Base-by-base conservation (phyloP, 2,329 filamentous ascomycete genomes). In the Ceratocystis cubensis region DNA sequence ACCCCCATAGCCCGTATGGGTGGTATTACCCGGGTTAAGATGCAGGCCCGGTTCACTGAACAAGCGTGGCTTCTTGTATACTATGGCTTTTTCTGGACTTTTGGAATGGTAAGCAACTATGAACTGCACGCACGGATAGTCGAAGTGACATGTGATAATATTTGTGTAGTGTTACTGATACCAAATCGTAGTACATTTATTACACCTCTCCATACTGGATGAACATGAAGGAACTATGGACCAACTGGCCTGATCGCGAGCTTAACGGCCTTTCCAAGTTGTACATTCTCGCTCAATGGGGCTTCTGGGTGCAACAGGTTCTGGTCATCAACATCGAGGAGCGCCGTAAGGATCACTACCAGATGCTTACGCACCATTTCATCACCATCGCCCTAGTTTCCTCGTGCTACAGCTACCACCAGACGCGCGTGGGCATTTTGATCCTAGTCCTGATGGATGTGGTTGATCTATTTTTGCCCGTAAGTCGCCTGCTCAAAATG, bases 301-400 rank as follows among this genome's bases (percentile, higher is more conserved):
- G 88, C 28, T 97, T 96, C 76, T 96, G 91, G 88, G 76, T 96
- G 61, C 93, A 97, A 77, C 92, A 96, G 77, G 88, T 97, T 70
- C 80, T 96, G 41, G 90, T 96, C 67, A 90, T 97, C 74, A 88
- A 96, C 76, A 91, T 97, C 68, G 94, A 99, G 76, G 89, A 95
- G 77, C 85, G 88, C 70, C 84, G 94, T 72, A 97, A 97, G 78
- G 94, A 99, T 72, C 88, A 96, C 76, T 88, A 85, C 79, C 93
- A 97, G 76, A 97, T 97, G 94, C 85, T 97, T 71, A 87, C 85
- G 20, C 94, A 97, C 75, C 94, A 99, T 77, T 84, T 96, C 73
- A 86, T 97, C 74, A 99, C 94, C 22, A 89, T 87, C 72, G 79
- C 81, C 4, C 84, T 99, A 57, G 86, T 99, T 70, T 85, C 86